Evolutionary conservation across 2,329 filamentous ascomycete species (phyloP).

Genomic region (Teratosphaeria pseudoeucalypti): DNA sequence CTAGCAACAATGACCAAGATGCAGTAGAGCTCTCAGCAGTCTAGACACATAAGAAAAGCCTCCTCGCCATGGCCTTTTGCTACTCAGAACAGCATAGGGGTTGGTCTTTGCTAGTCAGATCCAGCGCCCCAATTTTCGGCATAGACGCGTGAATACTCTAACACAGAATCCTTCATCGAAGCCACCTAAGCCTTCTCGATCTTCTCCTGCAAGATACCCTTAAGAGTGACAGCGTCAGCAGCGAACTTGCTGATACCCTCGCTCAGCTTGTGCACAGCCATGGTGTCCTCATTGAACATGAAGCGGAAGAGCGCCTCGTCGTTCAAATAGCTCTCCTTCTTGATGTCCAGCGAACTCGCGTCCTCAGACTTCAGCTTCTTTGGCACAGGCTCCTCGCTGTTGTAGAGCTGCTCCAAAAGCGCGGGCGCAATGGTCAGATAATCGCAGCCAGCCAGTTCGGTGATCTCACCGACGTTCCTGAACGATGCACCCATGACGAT

Average conservation of each 20-base stretch:
- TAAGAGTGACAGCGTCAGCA: constrained; percentile 86
- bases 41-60: neutral
- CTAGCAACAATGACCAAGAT: neutral
- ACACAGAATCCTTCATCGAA: neutral
- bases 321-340: constrained; percentile 85
- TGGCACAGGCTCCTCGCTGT: constrained; percentile 69
- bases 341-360: constrained; percentile 60
- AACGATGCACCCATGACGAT: constrained; percentile 99
- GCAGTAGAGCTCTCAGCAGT: neutral
- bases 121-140: neutral
- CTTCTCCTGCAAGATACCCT: constrained; percentile 85
- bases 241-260: constrained; percentile 99
- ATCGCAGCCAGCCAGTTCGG: constrained; percentile 94
- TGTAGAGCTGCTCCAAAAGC: constrained; percentile 87
- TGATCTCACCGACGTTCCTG: constrained; percentile 93
- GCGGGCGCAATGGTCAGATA: constrained; percentile 97
- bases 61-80: neutral
- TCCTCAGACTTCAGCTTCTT: constrained; percentile 76
- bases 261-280: constrained; percentile 98
- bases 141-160: neutral
- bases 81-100: neutral
- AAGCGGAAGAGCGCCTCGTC: constrained; percentile 90
- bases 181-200: constrained; percentile 34
- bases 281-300: constrained; percentile 99
- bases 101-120: neutral